These are phyloP conservation scores for Moniliella sp. DNA, from an alignment of 1,284 basidiomycete species.

Conservation along the genomic window DNA sequence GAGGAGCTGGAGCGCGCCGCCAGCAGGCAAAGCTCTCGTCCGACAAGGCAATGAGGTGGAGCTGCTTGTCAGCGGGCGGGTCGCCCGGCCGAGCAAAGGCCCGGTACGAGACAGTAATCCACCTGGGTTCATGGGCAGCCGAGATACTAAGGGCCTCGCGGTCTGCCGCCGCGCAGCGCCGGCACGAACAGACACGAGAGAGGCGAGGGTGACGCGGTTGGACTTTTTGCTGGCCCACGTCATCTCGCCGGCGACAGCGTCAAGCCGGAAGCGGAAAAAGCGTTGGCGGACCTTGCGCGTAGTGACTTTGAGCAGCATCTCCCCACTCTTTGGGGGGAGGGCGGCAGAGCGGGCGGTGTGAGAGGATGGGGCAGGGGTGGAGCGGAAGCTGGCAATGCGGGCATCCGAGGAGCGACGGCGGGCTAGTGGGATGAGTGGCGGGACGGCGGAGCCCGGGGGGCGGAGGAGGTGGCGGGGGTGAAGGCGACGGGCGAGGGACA, in stretches of 20 bases:
- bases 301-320: conserved; percentile 60
- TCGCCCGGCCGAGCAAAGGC: conserved; percentile 49
- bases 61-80: conserved; percentile 81
- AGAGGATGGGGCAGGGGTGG: no score
- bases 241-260: conserved; percentile 58
- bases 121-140: conserved; percentile 38
- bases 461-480: no score
- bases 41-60: conserved; percentile 64
- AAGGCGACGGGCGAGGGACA: no score
- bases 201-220: conserved; percentile 53
- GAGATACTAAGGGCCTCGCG: conserved; percentile 49
- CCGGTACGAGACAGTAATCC: conserved; percentile 58
- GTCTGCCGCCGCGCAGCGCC: conserved; percentile 54
- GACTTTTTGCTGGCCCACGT: conserved; percentile 58
- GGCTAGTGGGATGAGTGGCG: no score
- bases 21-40: conserved; percentile 45
- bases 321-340: no score
- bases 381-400: no score
- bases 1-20: conserved; percentile 37
- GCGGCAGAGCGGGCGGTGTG: no score
- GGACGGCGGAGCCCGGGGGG: no score
- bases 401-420: no score
- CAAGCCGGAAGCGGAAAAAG: conserved; percentile 51
- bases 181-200: conserved; percentile 71
- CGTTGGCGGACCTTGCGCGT: conserved; percentile 58